Evolutionary conservation across 805 yeast genomes (phyloP).

Genomic region (Saturnispora hagleri): DNA sequence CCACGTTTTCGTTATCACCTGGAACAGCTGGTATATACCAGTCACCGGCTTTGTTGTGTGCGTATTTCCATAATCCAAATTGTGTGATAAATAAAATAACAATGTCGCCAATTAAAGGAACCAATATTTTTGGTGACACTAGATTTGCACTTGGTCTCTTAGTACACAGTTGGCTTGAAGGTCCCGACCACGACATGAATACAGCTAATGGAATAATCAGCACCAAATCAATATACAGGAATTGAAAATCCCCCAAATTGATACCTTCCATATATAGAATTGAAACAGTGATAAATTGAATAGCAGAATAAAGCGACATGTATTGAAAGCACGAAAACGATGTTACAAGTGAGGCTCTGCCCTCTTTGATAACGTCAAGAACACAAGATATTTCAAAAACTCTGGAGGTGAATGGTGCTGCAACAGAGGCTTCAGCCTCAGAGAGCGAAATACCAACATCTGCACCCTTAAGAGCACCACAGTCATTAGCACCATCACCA

Average conservation of each 20-base stretch:
- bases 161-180: conserved; percentile 46
- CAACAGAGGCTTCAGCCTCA: conserved; percentile 97
- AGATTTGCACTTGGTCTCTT: conserved; percentile 92
- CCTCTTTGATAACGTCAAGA: conserved; percentile 83
- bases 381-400: conserved; percentile 89
- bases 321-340: conserved; percentile 95
- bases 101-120: conserved; percentile 77
- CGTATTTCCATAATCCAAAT: conserved; percentile 52
- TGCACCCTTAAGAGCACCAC: conserved; percentile 97
- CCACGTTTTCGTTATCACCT: conserved; percentile 73
- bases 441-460: conserved; percentile 94
- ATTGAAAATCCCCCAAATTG: conserved; percentile 94
- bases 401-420: conserved; percentile 95
- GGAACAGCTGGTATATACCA: conserved; percentile 83
- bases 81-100: conserved; percentile 57
- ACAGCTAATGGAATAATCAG: conserved; percentile 91
- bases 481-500: conserved; percentile 99
- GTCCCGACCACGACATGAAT: conserved; percentile 96
- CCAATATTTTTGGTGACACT: conserved; percentile 77
- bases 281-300: conserved; percentile 84
- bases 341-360: conserved; percentile 90
- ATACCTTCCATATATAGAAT: conserved; percentile 81
- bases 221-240: conserved; percentile 84
- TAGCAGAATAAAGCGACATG: conserved; percentile 95
- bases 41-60: conserved; percentile 34